Base-by-base conservation (phyloP, 495 filamentous ascomycete genomes). In the Staphylotrichum longicolle region DNA sequence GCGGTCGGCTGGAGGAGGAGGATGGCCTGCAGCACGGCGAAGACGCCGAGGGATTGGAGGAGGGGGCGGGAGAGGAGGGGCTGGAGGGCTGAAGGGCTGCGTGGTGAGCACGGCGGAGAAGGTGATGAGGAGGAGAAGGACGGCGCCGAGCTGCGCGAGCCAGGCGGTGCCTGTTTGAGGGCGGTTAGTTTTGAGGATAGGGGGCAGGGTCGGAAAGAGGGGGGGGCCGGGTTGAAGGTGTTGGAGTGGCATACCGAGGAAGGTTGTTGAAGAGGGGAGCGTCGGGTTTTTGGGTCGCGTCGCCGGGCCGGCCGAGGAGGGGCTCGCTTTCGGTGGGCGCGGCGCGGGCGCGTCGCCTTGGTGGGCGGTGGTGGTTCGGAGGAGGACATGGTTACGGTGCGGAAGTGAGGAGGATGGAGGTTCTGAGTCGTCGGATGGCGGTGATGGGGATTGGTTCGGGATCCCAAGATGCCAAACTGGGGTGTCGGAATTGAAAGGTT, bases 1-100 rank as follows among this genome's bases (percentile, higher is more conserved):
- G 88, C 81, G 7, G 93, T 97, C 3, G 93, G 93, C 71, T 98
- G 93, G 37, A 97, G 83, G 69, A 96, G 76, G 41, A 98, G 86
- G 67, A 91, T 86, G 27, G 85, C 86, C 78, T 96, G 87, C 49
- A 88, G 82, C 59, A 91, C 79, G 44, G 91, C 75, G 58, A 95
- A 79, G 32, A 93, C 68, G 33, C 85, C 91, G 55, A 88, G 72
- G 33, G 86, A 87, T 68, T 93, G 93, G 58, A 95, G 84, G 49
- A 96, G 84, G 72, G 93, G 93, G 76, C 0, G 88, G 82, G 90
- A 88, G 78, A 98, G 93, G 58, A 96, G 80, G 0, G 88, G 83
- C 39, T 89, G 66, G 20, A n/a, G n/a, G n/a, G n/a, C n/a, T n/a
- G n/a, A 81, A 77, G 37, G 85, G 74, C 54, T 78, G 74, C 9